Evolutionary conservation across 2,329 filamentous ascomycete species (phyloP), one percentile per base, ranked within the genome.

Genomic region (Simplicillium sp.): DNA sequence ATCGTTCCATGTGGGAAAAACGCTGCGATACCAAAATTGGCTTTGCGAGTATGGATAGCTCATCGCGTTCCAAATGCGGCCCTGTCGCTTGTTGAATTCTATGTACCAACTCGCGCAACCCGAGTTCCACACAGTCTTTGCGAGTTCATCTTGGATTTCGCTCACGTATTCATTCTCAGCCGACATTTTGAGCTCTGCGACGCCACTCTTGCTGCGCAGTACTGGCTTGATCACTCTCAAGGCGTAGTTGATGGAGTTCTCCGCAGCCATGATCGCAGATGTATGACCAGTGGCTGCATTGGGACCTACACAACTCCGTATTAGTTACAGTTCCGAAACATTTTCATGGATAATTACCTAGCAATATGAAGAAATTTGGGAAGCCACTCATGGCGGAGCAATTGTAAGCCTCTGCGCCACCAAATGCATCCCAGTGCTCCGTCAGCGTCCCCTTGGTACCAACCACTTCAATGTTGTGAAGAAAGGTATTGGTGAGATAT

Each of bases 71-170:
- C 38, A 41, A 29, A 65, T 67, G 43, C 71, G 71, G 38, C 61
- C 51, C 2, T 63, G 61, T 0, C 66, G 68, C 43, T 59, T 56
- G 0, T 58, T 54, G 20, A 29, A 29, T 46, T 70, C 62, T 4
- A 71, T 54, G 13, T 62, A 67, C 68, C 68, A 71, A 34, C 59
- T 64, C 6, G 59, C 63, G 47, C 68, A 72, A 11, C 67, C 67
- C 11, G 57, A 62, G 2, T 56, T 51, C 64, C 65, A 71, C 3
- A 71, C 68, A 3, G 68, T 52, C 37, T 60, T 57, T 36, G 54
- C 60, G 2, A 63, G 58, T 40, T 58, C 54, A 1, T 39, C 35
- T 41, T 70, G 63, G 40, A 65, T 61, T 63, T 59, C 65, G 3
- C 33, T 18, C 16, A 41, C 31, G 17, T 41, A 34, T 18, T 20